Evolutionary conservation across 768 basidiomycete species (phyloP), one percentile per base, ranked within the genome.

Genomic region (Boletus reticuloceps): DNA sequence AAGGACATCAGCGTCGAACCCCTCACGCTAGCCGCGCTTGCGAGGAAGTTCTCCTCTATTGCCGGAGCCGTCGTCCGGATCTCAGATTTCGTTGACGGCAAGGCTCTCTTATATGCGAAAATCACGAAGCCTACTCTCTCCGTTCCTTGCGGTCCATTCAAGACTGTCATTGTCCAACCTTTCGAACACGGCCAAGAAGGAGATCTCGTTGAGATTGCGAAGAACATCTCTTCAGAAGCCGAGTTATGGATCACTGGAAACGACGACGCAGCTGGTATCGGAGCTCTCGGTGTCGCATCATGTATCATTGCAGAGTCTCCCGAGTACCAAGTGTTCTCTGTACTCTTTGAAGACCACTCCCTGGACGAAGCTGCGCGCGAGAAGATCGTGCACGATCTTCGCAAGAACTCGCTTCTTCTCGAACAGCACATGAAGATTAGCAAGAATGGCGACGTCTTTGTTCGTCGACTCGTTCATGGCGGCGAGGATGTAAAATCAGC

Each of bases 201-300:
- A 6, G 59, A 70, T 14, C 59, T 69, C 12, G 37, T 68, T 16
- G 69, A 70, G 19, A 58, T 70, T 13, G 64, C 57, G 1, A 63
- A 57, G 39, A 62, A 64, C 49, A 50, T 70, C 16, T 54, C 64
- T 22, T 58, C 59, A 2, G 69, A 68, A 25, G 60, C 64, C 2
- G 68, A 69, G 22, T 19, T 69, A 3, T 69, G 68, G 68, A 60
- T 69, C 48, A 65, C 59, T 2, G 67, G 66, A 6, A 70, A 69
- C 32, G 68, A 69, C 37, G 61, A 70, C 29, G 62, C 68, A 2
- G 66, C 56, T 45, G 68, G 68, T 29, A 69, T 70, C 16, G 69
- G 66, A 12, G 69, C 68, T 17, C 60, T 69, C 14, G 69, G 68
- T 27, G 34, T 70, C 20, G 64, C 66, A 4, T 66, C 69, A 0